Evolutionary conservation across 2,329 filamentous ascomycete genomes (phyloP), one percentile per base, ranked within the genome.

Genomic region (Diatrype stigma): DNA sequence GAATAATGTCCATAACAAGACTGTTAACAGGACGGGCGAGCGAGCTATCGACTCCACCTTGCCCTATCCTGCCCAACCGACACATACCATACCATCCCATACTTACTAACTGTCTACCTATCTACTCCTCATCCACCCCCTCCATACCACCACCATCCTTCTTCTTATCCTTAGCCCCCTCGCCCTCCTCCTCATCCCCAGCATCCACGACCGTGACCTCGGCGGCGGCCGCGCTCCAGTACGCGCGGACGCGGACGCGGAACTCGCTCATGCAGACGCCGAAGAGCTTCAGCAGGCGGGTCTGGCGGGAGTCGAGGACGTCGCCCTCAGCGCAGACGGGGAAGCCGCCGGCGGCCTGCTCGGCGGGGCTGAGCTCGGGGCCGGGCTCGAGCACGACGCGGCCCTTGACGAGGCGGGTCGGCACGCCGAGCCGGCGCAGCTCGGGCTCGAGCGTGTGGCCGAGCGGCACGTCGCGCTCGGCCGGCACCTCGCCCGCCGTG

Each of bases 261-360:
- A 99, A 99, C 74, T 97, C 91, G 52, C 90, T 89, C 72, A 94
- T 83, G 56, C 89, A 90, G 51, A 96, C 83, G 48, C 90, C 87
- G 73, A 99, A 97, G 63, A 96, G 79, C 82, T 97, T 97, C 71
- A 99, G 72, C 66, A 99, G 74, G 57, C 91, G 87, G 51, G 94
- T 96, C 79, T 99, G 94, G 62, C 93, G 82, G 60, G 89, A 92
- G 71, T 96, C 92, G 60, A 99, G 73, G 42, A 84, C 79, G 66
- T 96, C 84, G 11, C 93, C 94, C 70, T 91, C 86, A 64, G 84
- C 85, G 74, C 93, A 97, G 46, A 99, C 84, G 10, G 79, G 79
- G 67, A 92, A 95, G n/a, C 74, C 75, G 49, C 76, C 73, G 42
- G 68, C 74, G 42, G 68, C 74, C 51, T 71, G 66, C 46, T 66